Evolutionary conservation across 371 early-diverging fungal species (phyloP).

Genomic region (Apophysomyces variabilis): DNA sequence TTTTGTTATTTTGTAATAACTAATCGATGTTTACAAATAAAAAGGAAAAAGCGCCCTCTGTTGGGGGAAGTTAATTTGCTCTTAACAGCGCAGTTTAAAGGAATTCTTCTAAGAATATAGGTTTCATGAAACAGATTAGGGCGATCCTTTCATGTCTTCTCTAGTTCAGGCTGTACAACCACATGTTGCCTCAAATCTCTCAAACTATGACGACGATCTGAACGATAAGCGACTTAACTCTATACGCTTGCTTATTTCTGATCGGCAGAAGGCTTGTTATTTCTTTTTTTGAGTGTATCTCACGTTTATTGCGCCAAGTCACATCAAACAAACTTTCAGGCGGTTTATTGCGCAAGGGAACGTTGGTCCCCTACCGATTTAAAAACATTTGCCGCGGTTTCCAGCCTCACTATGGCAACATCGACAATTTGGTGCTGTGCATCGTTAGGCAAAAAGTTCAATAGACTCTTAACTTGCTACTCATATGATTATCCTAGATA

Average conservation of each 20-base stretch:
- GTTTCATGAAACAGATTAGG: background rate
- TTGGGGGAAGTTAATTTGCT: too few relatives aligned
- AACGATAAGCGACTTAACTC: background rate
- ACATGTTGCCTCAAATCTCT: slow-evolving; percentile 3
- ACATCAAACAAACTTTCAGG: too few relatives aligned
- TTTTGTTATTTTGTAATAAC: background rate
- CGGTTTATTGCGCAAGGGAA: too few relatives aligned
- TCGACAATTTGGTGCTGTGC: too few relatives aligned
- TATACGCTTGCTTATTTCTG: background rate
- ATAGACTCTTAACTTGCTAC: too few relatives aligned
- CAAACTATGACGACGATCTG: slow-evolving; percentile 6
- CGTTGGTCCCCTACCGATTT: too few relatives aligned
- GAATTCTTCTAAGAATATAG: background rate
- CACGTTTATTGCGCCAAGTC: too few relatives aligned
- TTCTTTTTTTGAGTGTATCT: background rate
- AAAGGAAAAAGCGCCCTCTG: background rate
- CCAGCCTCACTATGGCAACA: too few relatives aligned
- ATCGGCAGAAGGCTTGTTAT: background rate
- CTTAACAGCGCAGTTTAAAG: background rate
- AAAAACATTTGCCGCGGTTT: too few relatives aligned
- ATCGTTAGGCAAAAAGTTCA: too few relatives aligned
- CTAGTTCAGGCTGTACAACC: background rate
- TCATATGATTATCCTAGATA: too few relatives aligned
- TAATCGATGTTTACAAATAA: background rate
- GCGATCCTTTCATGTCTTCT: slow-evolving; percentile 3